Percentiles rank a stretch among this genome's conserved stretches.
Evolutionary conservation across 345 rosid species (phyloP).

Genomic region (Citrus reticulata): DNA sequence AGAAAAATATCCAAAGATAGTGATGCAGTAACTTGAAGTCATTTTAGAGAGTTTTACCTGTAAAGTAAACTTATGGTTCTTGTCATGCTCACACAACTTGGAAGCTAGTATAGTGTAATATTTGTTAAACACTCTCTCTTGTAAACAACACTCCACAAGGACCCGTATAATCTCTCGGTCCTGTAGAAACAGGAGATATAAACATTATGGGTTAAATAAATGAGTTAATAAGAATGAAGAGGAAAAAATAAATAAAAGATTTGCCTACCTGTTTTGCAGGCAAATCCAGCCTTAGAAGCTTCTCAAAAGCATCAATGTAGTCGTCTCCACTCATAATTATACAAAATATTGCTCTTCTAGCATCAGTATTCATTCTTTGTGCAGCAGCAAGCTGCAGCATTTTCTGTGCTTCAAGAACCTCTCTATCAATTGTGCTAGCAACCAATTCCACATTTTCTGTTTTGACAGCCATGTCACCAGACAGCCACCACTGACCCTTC

Average conservation of each 20-base stretch:
- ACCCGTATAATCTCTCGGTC: conserved; percentile 95
- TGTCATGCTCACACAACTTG: conserved; percentile 81
- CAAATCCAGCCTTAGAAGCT: conserved; percentile 78
- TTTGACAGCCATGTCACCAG: conserved; percentile 43
- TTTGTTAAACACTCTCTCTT: conserved; percentile 83
- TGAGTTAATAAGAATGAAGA: not conserved
- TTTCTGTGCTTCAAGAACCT: conserved; percentile 71
- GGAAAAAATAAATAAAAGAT: not conserved
- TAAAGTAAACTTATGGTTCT: conserved; percentile 81
- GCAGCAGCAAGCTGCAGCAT: conserved; percentile 91
- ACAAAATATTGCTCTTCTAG: conserved; percentile 89
- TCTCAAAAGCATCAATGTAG: conserved; percentile 86
- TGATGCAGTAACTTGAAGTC: not conserved
- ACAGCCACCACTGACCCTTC: conserved; percentile 96
- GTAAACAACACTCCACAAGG: conserved; percentile 82
- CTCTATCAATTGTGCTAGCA: conserved; percentile 84
- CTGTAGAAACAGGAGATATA: conserved; percentile 27
- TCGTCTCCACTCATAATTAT: conserved; percentile 92
- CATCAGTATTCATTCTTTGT: conserved; percentile 93
- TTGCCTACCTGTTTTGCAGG: conserved; percentile 67
- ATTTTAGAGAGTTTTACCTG: conserved; percentile 43
- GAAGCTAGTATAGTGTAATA: conserved; percentile 75
- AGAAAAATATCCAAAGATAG: not conserved
- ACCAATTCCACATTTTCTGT: conserved; percentile 53
- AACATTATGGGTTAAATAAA: not conserved